Evolutionary conservation across 306 rosid species (phyloP), one percentile per base, ranked within the genome.

Genomic region (Lablab purpureus): DNA sequence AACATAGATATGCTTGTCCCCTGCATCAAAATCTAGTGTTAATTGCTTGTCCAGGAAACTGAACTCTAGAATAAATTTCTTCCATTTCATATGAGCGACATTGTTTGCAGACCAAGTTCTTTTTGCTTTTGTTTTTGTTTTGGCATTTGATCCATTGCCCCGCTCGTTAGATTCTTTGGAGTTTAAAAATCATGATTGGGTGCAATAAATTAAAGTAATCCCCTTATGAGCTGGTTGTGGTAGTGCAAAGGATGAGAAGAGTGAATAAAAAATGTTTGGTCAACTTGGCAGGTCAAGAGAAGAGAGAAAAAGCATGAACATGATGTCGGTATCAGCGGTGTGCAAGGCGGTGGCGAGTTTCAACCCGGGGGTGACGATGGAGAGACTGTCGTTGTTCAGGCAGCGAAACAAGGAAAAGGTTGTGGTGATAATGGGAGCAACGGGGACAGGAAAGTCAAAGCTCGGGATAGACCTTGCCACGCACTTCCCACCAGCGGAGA

Each of bases 361-460:
- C 71, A 82, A 87, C 71, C 70, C 79, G 10, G 76, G 78, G 6
- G 64, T 89, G 12, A 80, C 66, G 67, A 71, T 80, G 74, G 77
- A 76, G 7, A 67, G 87, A 4, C 55, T 89, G 18, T 73, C 88
- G 11, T 45, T 88, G 25, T 91, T 86, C 58, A 74, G 83, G 4
- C 90, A 74, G 13, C 88, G 69, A 10, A 87, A 86, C 14, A 86
- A 91, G 81, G 91, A 87, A 1, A 93, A 93, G 84, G 93, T 87
- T 1, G 85, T 91, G 4, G 71, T 91, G 9, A 82, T 93, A 14
- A 84, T 91, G 86, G 98, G 98, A 0, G 92, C 98, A 15, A 93
- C 98, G 60, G 98, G 92, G 4, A 85, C 88, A 23, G 98, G 98
- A 3, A 93, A 93, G 68, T 88, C 98, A 11, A 82, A 88, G 28